A percentile compares a stretch with the other conserved stretches of the same genome.
Evolutionary conservation across 768 basidiomycete genomes (phyloP).

Genomic region (Tulasnella sp.): DNA sequence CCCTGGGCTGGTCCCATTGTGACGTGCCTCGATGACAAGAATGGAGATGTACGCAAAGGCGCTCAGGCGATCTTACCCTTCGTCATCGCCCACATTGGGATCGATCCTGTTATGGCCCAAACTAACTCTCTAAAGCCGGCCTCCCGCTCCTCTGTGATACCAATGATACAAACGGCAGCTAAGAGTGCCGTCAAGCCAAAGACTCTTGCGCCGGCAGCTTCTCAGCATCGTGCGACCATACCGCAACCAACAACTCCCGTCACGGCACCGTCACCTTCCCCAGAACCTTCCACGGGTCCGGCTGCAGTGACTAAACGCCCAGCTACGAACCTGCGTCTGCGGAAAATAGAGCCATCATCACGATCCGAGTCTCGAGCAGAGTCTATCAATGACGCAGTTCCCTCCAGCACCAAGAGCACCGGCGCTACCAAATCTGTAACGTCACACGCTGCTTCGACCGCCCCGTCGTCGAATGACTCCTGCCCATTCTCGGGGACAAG

Average conservation of each 20-base stretch:
- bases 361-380: slow-evolving; percentile 40
- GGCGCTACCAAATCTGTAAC: slow-evolving; percentile 29
- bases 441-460: slow-evolving; percentile 31
- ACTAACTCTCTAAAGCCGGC: slow-evolving; percentile 85
- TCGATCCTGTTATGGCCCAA: slow-evolving; percentile 75
- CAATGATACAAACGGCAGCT: slow-evolving; percentile 73
- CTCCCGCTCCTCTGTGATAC: slow-evolving; percentile 68
- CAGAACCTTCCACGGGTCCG: slow-evolving; percentile 21
- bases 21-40: slow-evolving; percentile 80
- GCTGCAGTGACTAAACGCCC: slow-evolving; percentile 31
- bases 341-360: slow-evolving; percentile 31
- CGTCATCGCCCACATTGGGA: slow-evolving; percentile 65
- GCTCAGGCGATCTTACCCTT: slow-evolving; percentile 72
- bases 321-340: slow-evolving; percentile 55
- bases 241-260: neutral
- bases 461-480: slow-evolving; percentile 25
- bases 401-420: slow-evolving; percentile 21
- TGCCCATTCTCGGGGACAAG: slow-evolving; percentile 42
- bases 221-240: neutral
- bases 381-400: slow-evolving; percentile 27
- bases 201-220: slow-evolving; percentile 29
- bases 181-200: slow-evolving; percentile 21
- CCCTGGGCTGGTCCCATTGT: slow-evolving; percentile 56
- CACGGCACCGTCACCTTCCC: slow-evolving; percentile 14
- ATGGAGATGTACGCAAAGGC: slow-evolving; percentile 80